These are phyloP conservation scores for Ordospora colligata DNA, from an alignment of 371 early-diverging fungal genomes.

Conservation along the genomic window DNA sequence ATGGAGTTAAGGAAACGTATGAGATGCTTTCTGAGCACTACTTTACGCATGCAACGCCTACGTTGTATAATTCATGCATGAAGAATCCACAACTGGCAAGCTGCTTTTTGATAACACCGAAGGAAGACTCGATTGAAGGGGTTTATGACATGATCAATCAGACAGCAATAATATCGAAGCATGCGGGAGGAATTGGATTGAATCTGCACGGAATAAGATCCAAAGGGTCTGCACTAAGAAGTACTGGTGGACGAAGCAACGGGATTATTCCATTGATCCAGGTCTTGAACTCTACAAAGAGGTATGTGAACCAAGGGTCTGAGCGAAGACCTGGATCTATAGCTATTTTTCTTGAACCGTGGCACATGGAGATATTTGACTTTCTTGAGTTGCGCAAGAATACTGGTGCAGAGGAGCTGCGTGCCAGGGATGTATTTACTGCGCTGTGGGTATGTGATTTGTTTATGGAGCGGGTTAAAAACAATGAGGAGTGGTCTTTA, in stretches of 20 bases:
- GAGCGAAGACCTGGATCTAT: conserved; percentile 96
- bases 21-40: conserved; percentile 79
- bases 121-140: conserved; percentile 76
- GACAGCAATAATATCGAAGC: conserved; percentile 91
- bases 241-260: conserved; percentile 89
- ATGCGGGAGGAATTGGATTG: conserved; percentile 92
- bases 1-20: conserved; percentile 85
- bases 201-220: conserved; percentile 83
- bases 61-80: conserved; percentile 93
- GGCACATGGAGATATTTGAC: conserved; percentile 95
- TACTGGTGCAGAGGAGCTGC: conserved; percentile 88
- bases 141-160: conserved; percentile 90
- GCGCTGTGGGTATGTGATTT: conserved; percentile 97
- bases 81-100: conserved; percentile 82
- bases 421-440: conserved; percentile 90
- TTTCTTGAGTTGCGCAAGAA: conserved; percentile 94
- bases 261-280: conserved; percentile 94
- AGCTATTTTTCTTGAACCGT: conserved; percentile 95
- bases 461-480: conserved; percentile 93
- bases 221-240: conserved; percentile 83
- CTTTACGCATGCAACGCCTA: conserved; percentile 95
- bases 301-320: conserved; percentile 96
- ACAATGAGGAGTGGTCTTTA: conserved; percentile 81
- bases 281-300: conserved; percentile 90
- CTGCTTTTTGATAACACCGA: conserved; percentile 88